Evolutionary conservation across 148 eudicot genomes (phyloP), one percentile per base, ranked within the genome.

Genomic region (Silene conica): DNA sequence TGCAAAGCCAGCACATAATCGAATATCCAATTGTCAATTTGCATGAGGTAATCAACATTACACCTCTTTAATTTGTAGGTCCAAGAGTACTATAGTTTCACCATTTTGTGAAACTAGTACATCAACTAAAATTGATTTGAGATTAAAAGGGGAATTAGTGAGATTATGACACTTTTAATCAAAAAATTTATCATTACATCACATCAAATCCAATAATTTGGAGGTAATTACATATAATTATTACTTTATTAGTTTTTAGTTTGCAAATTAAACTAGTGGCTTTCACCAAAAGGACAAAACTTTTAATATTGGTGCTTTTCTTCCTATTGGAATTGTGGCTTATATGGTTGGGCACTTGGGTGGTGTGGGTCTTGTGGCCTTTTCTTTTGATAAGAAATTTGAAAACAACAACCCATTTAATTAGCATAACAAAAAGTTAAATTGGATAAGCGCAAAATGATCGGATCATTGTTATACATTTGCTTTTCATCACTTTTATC

Each of bases 221-320:
- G 22, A 57, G 61, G 16, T 57, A 19, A 57, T 57, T 19, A 56
- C 8, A 31, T 31, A 31, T 31, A 2, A 31, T 31, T 31, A 31
- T 31, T 68, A 3, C 41, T 34, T 38, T 38, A 38, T 5, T 38
- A 6, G 8, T 38, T 3, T 9, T 38, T 38, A 38, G 8, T 38
- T 38, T 38, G 43, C 43, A 38, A 69, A 56, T 61, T 50, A 38
- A 69, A 56, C 72, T 50, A 18, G 72, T 69, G 20, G 38, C 3
- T 59, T 52, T 46, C 60, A 52, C 21, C 72, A 52, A 69, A 69
- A 19, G 72, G 54, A 38, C 43, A 38, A 38, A 4, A 0, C 0
- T 48, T 48, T 46, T 12, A 10, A 10, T 48, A 10, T 48, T 50
- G 55, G 18, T 50, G 55, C 55, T 50, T 50, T 50, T 12, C 4